Percentiles rank a stretch among this genome's conserved stretches.
Conservation (phyloP, 2,329 filamentous ascomycete genomes). For the Aspergillus tamarii region DNA sequence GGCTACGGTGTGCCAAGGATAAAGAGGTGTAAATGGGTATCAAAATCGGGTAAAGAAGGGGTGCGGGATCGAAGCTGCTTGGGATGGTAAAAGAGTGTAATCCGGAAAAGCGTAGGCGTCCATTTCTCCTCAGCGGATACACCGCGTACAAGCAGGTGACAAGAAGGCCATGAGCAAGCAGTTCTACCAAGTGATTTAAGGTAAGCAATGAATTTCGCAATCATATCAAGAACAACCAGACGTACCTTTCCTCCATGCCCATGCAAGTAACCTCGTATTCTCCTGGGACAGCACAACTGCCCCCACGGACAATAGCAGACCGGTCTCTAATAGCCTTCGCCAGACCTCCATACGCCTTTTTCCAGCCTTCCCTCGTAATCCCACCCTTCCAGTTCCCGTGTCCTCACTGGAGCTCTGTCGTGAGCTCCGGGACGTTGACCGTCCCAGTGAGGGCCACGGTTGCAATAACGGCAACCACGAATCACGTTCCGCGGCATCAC, state of each 20-base stretch:
- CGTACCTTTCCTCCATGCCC: constrained; percentile 45
- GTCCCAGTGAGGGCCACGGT: constrained; percentile 37
- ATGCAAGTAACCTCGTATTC: constrained; percentile 34
- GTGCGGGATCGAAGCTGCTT: constrained; percentile 83
- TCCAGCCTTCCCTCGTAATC: constrained; percentile 29
- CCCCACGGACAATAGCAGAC: constrained; percentile 57
- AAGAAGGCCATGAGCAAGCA: constrained; percentile 35
- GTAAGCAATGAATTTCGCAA: neutral
- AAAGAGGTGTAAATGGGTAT: constrained; percentile 78
- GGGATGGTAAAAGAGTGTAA: constrained; percentile 65
- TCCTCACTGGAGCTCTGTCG: constrained; percentile 38
- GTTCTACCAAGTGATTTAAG: constrained; percentile 33
- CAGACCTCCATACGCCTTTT: constrained; percentile 46
- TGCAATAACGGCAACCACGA: constrained; percentile 34
- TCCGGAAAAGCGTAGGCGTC: constrained; percentile 34
- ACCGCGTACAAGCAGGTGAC: constrained; percentile 37
- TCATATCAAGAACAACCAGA: neutral
- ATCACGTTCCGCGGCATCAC: constrained; percentile 26
- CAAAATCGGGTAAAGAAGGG: constrained; percentile 80
- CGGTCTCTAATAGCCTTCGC: constrained; percentile 57
- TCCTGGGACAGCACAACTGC: constrained; percentile 44
- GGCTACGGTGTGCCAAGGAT: constrained; percentile 67
- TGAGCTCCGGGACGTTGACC: constrained; percentile 30
- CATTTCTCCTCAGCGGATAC: constrained; percentile 57
- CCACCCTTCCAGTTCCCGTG: constrained; percentile 26